These are phyloP conservation scores for Lignosus rhinocerotis DNA, from an alignment of 1,284 basidiomycete genomes.

Conservation along the genomic window DNA sequence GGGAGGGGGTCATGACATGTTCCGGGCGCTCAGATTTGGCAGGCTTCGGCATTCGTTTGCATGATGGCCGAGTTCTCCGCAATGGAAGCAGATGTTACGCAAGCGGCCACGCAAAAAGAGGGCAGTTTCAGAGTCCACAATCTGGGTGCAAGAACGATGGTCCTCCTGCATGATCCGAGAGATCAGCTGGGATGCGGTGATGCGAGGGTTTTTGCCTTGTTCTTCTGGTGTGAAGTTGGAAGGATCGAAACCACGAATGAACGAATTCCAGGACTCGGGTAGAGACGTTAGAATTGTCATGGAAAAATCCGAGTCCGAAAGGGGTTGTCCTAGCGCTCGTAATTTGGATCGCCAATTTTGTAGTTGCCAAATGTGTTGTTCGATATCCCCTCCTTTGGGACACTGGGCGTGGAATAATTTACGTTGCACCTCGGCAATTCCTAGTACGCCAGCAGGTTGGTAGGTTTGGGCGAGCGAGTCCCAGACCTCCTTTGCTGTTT, in stretches of 20 bases:
- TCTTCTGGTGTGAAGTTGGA: constrained; percentile 13
- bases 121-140: constrained; percentile 4
- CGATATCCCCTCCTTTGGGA: constrained; percentile 15
- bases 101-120: neutral
- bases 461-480: constrained; percentile 12
- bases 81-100: constrained; percentile 1
- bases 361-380: constrained; percentile 13
- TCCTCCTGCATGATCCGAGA: constrained; percentile 36
- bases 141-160: neutral
- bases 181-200: constrained; percentile 32
- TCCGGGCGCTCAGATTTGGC: neutral
- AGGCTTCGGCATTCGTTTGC: too few species aligned
- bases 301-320: constrained; percentile 5
- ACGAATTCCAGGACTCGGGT: constrained; percentile 39
- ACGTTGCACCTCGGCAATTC: constrained; percentile 4
- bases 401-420: constrained; percentile 14
- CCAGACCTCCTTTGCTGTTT: constrained; percentile 18
- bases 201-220: neutral
- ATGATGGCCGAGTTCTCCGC: constrained; percentile 7
- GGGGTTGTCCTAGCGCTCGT: neutral
- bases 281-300: constrained; percentile 38
- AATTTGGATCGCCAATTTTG: neutral
- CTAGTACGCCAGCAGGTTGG: constrained; percentile 7
- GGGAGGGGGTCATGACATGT: too few species aligned
- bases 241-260: constrained; percentile 30